phyloP scores from a whole-genome alignment of 202 grass and related monocot species.

The Bolboschoenoplectus hybrid region DNA sequence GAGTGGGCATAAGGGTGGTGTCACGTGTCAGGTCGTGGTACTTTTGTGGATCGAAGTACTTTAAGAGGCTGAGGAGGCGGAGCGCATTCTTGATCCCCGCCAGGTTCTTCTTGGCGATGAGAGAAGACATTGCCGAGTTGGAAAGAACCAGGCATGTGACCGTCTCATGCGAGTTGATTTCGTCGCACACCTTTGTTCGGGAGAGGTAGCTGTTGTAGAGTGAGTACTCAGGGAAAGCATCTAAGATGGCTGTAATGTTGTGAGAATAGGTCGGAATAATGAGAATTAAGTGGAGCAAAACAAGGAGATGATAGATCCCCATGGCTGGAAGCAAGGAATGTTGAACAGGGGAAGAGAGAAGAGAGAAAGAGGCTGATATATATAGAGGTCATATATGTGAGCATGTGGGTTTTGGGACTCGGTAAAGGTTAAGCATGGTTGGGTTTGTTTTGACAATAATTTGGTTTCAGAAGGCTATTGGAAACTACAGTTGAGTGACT shows the following conservation, averaged over 20 bases:
- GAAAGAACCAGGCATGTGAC: constrained; percentile 81
- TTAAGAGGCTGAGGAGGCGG: constrained; percentile 77
- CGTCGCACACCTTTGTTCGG: constrained; percentile 85
- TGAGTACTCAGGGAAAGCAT: constrained; percentile 68
- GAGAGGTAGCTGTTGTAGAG: constrained; percentile 86
- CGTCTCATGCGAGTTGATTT: constrained; percentile 77
- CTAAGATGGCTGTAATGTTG: constrained; percentile 90
- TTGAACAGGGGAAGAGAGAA: background rate
- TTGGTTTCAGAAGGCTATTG: too few relatives aligned
- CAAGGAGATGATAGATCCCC: constrained; percentile 36
- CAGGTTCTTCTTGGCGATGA: constrained; percentile 67
- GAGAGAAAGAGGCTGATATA: background rate
- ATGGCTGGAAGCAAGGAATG: constrained; percentile 27
- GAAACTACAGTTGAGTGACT: too few relatives aligned
- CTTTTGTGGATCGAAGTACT: constrained; percentile 86
- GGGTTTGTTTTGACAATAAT: too few relatives aligned
- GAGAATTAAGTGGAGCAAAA: constrained; percentile 40
- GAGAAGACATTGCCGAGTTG: constrained; percentile 74
- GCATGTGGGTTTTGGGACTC: too few relatives aligned
- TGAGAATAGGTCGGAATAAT: constrained; percentile 38
- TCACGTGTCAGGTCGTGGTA: constrained; percentile 66
- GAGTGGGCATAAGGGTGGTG: constrained; percentile 76
- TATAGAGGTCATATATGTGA: background rate
- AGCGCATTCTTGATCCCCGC: constrained; percentile 81
- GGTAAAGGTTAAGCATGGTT: too few relatives aligned